Evolutionary conservation across 805 yeast genomes (phyloP).

Genomic region (Candida sakaeoensis): DNA sequence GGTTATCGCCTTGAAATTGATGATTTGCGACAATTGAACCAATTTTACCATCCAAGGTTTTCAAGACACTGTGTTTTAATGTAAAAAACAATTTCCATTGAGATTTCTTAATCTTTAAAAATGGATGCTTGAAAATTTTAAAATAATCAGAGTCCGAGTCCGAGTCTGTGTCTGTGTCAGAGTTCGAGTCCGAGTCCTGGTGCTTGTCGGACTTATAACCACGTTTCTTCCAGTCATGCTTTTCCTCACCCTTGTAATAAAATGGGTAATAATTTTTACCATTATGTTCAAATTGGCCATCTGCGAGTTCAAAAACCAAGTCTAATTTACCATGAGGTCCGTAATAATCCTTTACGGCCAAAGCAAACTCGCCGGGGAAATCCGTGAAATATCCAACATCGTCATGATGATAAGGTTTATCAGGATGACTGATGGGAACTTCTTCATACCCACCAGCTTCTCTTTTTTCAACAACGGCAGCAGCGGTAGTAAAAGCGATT

Average conservation of each 20-base stretch:
- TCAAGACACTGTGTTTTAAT: conserved; percentile 40
- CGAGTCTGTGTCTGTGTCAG: not conserved
- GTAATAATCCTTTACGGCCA: conserved; percentile 4
- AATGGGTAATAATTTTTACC: not conserved
- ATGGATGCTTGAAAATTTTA: conserved; percentile 4
- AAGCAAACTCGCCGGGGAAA: conserved; percentile 4
- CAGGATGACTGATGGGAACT: no score
- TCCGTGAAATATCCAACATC: not conserved
- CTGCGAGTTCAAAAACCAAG: conserved; percentile 3
- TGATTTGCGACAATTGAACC: conserved; percentile 10
- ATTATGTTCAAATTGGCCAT: conserved; percentile 6
- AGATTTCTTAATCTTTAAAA: not conserved
- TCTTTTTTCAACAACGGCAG: conserved; percentile 4
- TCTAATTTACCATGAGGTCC: not conserved
- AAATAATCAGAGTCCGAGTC: not conserved
- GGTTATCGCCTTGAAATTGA: conserved; percentile 29
- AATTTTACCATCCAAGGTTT: conserved; percentile 11
- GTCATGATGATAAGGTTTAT: not conserved
- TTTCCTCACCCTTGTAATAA: not conserved
- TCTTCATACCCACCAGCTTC: conserved; percentile 6
- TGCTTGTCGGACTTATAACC: not conserved
- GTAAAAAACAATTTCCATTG: conserved; percentile 2
- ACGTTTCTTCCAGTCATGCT: not conserved
- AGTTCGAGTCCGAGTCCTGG: not conserved
- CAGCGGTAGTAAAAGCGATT: conserved; percentile 3